Conservation (phyloP, 2,329 filamentous ascomycete genomes). For the Ophiocordyceps camponoti-saundersi region DNA sequence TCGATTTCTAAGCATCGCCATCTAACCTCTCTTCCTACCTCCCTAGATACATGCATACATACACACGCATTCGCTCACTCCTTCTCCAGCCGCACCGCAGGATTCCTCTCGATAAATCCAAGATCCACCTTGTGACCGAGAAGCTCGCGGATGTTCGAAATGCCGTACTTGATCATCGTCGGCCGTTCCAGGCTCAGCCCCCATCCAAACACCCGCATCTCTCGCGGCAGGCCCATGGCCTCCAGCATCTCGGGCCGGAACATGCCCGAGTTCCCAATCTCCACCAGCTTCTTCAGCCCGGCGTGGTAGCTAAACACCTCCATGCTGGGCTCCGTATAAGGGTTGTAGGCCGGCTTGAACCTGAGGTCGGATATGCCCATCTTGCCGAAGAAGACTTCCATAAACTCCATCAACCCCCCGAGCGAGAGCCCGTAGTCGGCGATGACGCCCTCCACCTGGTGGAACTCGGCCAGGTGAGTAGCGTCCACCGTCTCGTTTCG, state of each 20-base stretch:
- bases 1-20: too few relatives aligned
- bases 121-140: constrained; percentile 92
- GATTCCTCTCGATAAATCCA: constrained; percentile 79
- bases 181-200: constrained; percentile 82
- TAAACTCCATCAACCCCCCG: constrained; percentile 81
- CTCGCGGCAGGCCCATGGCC: constrained; percentile 80
- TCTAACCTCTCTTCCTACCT: too few relatives aligned
- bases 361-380: constrained; percentile 76
- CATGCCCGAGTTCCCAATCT: constrained; percentile 98
- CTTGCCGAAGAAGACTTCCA: constrained; percentile 90
- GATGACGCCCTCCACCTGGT: constrained; percentile 97
- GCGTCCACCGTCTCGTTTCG: constrained; percentile 94
- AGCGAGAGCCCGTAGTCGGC: constrained; percentile 88
- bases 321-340: constrained; percentile 82
- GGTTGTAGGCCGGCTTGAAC: constrained; percentile 68
- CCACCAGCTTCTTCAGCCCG: constrained; percentile 77
- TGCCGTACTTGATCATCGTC: constrained; percentile 92
- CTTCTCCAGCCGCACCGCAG: constrained; percentile 80
- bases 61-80: constrained; percentile 30
- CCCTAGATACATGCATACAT: neutral
- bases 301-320: constrained; percentile 95
- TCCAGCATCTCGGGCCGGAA: constrained; percentile 97
- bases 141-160: constrained; percentile 80
- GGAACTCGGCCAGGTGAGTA: constrained; percentile 93
- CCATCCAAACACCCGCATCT: constrained; percentile 89